These are phyloP conservation scores for Suhomyces anneliseae DNA, from an alignment of 1,139 yeast species.

Conservation along the genomic window DNA sequence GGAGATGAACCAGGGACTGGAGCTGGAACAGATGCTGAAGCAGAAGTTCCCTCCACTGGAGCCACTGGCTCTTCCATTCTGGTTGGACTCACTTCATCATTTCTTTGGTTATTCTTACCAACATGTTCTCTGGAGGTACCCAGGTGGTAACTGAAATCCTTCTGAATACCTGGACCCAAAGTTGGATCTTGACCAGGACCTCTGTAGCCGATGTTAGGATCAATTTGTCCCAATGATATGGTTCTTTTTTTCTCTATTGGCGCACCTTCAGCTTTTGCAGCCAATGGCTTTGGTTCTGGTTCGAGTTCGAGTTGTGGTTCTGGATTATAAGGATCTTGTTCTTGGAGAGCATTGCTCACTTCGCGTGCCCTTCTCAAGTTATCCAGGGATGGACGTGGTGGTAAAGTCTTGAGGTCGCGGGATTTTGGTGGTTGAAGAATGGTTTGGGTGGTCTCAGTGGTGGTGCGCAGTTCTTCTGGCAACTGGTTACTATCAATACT, in stretches of 20 bases:
- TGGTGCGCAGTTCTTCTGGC: background rate
- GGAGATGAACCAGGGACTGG: no score
- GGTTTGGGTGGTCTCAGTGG: background rate
- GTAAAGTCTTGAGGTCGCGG: constrained; percentile 18
- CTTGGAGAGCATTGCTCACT: constrained; percentile 20
- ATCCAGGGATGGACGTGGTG: constrained; percentile 41
- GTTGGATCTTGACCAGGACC: background rate
- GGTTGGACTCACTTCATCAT: no score
- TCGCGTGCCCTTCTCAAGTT: constrained; percentile 33
- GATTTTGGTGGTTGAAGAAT: background rate
- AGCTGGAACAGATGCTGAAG: no score
- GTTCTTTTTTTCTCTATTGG: background rate
- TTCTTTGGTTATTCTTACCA: no score
- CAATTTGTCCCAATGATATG: background rate
- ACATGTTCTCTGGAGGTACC: background rate
- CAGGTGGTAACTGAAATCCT: constrained; percentile 1
- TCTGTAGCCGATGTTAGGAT: background rate
- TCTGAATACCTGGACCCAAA: background rate
- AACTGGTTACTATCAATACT: background rate
- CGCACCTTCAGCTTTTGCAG: background rate
- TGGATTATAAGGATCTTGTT: background rate
- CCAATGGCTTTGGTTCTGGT: background rate
- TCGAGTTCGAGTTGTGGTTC: background rate
- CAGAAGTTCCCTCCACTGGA: no score
- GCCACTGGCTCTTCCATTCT: no score